phyloP scores from a whole-genome alignment of 768 basidiomycete species.

The Trametes meyenii region DNA sequence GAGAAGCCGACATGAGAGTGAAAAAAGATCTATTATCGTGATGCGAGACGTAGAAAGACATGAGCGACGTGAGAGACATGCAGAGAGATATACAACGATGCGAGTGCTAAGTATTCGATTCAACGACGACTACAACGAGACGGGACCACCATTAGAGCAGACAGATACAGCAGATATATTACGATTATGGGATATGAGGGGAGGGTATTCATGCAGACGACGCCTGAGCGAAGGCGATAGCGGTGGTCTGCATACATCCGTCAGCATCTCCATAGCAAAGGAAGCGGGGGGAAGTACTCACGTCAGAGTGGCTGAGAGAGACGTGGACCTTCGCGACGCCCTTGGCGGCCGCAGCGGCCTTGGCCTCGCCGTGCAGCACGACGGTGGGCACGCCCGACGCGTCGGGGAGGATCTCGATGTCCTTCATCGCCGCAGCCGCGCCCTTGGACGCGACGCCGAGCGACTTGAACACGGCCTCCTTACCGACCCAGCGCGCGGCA shows the following conservation, averaged over 20 bases:
- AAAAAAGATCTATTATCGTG: constrained; percentile 14
- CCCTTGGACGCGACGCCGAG: constrained; percentile 89
- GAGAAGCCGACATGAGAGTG: background rate
- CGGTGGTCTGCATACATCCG: constrained; percentile 59
- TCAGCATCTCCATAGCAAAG: background rate
- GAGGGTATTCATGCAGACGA: constrained; percentile 34
- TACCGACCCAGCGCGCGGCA: constrained; percentile 96
- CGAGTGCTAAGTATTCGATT: background rate
- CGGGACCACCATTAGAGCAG: constrained; percentile 4
- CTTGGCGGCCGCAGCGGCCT: constrained; percentile 68
- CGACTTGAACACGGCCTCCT: constrained; percentile 97
- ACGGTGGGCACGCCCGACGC: constrained; percentile 80
- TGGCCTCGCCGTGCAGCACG: constrained; percentile 76
- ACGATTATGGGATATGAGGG: background rate
- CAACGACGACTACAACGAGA: constrained; percentile 12
- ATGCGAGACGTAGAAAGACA: constrained; percentile 2
- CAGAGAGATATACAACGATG: constrained; percentile 13
- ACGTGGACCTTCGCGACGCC: constrained; percentile 76
- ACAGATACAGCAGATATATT: constrained; percentile 7
- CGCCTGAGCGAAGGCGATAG: constrained; percentile 88
- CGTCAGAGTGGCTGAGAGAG: constrained; percentile 93
- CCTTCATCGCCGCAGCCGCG: constrained; percentile 92
- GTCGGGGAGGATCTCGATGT: constrained; percentile 91
- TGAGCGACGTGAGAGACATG: constrained; percentile 11
- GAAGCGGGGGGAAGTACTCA: constrained; percentile 40